Conservation (phyloP, 1,284 basidiomycete genomes). For the Tylopilus sp. region DNA sequence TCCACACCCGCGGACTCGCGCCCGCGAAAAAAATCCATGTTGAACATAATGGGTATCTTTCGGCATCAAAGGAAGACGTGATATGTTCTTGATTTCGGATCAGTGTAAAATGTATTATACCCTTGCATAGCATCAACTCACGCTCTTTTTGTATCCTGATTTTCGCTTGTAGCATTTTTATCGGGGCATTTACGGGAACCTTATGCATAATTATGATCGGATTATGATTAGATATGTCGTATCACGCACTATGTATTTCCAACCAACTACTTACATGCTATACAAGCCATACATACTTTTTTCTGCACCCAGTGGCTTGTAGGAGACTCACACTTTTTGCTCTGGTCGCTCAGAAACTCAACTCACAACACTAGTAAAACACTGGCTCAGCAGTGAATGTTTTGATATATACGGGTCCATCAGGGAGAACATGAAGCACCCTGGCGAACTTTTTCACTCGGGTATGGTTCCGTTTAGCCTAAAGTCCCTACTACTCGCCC, state of each 20-base stretch:
- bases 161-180: slow-evolving; percentile 11
- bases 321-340: too few relatives aligned
- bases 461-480: slow-evolving; percentile 53
- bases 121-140: not conserved
- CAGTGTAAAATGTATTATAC: not conserved
- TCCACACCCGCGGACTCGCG: too few relatives aligned
- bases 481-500: slow-evolving; percentile 65
- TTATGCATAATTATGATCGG: not conserved
- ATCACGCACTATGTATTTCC: not conserved
- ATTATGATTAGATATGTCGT: too few relatives aligned
- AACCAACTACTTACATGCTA: not conserved
- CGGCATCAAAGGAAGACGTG: slow-evolving; percentile 30
- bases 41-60: slow-evolving; percentile 40
- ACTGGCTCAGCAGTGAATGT: too few relatives aligned
- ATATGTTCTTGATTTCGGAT: not conserved
- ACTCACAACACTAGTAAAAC: too few relatives aligned
- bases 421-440: too few relatives aligned
- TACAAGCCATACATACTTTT: too few relatives aligned
- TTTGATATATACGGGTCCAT: too few relatives aligned
- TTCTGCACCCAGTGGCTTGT: too few relatives aligned
- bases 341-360: too few relatives aligned
- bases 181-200: slow-evolving; percentile 7
- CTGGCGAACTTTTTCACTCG: too few relatives aligned
- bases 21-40: slow-evolving; percentile 32
- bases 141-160: not conserved